These are phyloP conservation scores for Fusarium sublunatum DNA, from an alignment of 2,329 filamentous ascomycete species.

Conservation along the genomic window DNA sequence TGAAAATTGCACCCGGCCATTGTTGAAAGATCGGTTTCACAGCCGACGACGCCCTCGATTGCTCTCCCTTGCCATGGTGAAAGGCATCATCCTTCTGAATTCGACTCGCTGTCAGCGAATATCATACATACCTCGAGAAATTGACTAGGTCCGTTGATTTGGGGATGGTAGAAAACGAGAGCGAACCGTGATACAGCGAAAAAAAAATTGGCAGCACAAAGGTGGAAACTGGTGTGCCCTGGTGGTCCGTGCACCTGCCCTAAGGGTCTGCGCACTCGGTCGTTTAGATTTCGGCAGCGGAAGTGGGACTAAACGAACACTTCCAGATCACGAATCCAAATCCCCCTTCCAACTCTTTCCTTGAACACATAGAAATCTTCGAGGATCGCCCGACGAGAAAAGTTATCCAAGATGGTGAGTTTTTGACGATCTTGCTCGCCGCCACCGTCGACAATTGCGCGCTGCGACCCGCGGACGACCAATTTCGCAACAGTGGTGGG, in stretches of 20 bases:
- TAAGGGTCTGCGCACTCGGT: constrained; percentile 52
- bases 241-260: constrained; percentile 58
- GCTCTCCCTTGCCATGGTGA: constrained; percentile 69
- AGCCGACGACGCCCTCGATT: constrained; percentile 60
- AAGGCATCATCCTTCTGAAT: constrained; percentile 56
- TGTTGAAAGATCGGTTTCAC: constrained; percentile 37
- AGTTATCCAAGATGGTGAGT: constrained; percentile 71
- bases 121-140: constrained; percentile 60
- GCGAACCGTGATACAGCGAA: constrained; percentile 9
- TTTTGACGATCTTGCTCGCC: constrained; percentile 12
- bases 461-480: constrained; percentile 10
- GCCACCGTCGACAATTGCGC: constrained; percentile 34
- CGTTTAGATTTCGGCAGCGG: constrained; percentile 53
- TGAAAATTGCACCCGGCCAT: constrained; percentile 16
- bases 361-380: constrained; percentile 65
- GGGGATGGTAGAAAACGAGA: constrained; percentile 43
- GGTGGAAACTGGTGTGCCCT: constrained; percentile 51
- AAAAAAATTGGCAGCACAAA: constrained; percentile 27
- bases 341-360: constrained; percentile 43
- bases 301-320: constrained; percentile 50
- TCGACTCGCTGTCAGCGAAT: constrained; percentile 48
- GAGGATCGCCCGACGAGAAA: constrained; percentile 74
- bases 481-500: constrained; percentile 26
- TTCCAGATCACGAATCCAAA: constrained; percentile 48
- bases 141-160: constrained; percentile 45